Conservation (phyloP, 805 yeast genomes). For the Pichia insulana region DNA sequence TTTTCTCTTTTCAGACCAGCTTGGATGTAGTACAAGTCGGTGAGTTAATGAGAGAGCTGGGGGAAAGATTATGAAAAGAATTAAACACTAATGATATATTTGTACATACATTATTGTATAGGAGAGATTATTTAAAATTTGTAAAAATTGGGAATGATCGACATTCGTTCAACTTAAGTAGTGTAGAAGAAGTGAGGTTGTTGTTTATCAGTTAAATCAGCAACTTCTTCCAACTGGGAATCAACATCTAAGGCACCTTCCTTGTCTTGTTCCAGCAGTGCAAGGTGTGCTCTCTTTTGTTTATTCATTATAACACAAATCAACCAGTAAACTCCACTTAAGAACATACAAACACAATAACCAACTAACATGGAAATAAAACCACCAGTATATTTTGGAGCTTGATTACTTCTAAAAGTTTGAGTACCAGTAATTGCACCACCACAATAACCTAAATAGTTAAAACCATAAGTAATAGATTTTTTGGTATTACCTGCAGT, state of each 20-base stretch:
- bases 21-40: too few relatives aligned
- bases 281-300: background rate
- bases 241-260: background rate
- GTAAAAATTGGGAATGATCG: too few relatives aligned
- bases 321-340: conserved; percentile 1
- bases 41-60: too few relatives aligned
- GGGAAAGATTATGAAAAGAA: too few relatives aligned
- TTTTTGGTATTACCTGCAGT: conserved; percentile 56
- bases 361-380: conserved; percentile 33
- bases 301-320: conserved; percentile 1
- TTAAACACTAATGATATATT: too few relatives aligned
- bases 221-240: background rate
- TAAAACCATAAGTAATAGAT: conserved; percentile 37
- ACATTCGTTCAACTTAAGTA: conserved; percentile 4
- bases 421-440: conserved; percentile 42
- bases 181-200: conserved; percentile 48
- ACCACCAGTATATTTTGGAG: conserved; percentile 36
- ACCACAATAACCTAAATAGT: conserved; percentile 36
- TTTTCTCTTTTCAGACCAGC: too few relatives aligned
- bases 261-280: background rate
- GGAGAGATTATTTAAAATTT: too few relatives aligned
- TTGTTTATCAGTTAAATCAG: conserved; percentile 51
- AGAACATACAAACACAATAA: conserved; percentile 3
- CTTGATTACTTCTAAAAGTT: conserved; percentile 34
- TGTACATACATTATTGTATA: too few relatives aligned